A percentile compares a stretch with the other conserved stretches of the same genome.
Evolutionary conservation across 345 rosid genomes (phyloP).

Genomic region (Euphorbia lathyris): DNA sequence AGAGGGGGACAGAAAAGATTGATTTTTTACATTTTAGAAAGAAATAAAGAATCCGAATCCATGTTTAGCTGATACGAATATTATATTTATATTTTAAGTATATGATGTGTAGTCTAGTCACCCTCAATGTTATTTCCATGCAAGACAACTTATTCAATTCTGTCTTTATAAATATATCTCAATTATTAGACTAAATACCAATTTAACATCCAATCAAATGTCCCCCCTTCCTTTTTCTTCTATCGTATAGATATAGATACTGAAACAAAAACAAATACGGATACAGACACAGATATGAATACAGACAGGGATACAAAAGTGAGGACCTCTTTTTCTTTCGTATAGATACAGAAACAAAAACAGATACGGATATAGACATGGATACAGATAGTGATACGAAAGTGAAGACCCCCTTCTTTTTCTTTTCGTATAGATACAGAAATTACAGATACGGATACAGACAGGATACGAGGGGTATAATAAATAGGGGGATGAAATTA

Average conservation of each 20-base stretch:
- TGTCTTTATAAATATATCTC: conserved; percentile 28
- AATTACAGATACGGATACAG: conserved; percentile 24
- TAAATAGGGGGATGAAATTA: conserved; percentile 38
- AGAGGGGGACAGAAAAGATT: conserved; percentile 30
- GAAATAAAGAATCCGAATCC: conserved; percentile 39
- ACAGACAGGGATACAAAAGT: conserved; percentile 26
- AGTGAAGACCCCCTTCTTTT: no score
- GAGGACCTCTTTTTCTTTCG: no score
- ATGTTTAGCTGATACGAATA: conserved; percentile 38
- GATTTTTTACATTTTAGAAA: conserved; percentile 29
- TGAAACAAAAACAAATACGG: neutral
- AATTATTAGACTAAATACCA: conserved; percentile 11
- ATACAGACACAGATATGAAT: conserved; percentile 9
- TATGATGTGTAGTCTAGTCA: conserved; percentile 29
- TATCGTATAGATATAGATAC: no score
- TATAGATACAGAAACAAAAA: no score
- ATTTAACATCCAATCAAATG: conserved; percentile 18
- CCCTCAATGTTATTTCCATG: conserved; percentile 41
- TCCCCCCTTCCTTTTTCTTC: no score
- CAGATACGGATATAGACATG: no score
- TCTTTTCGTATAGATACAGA: no score
- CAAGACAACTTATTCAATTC: conserved; percentile 39
- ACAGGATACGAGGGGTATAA: conserved; percentile 33
- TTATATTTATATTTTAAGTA: neutral
- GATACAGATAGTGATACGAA: no score